Evolutionary conservation across 2,329 filamentous ascomycete species (phyloP), one percentile per base, ranked within the genome.

Genomic region (Penicillium sp.): DNA sequence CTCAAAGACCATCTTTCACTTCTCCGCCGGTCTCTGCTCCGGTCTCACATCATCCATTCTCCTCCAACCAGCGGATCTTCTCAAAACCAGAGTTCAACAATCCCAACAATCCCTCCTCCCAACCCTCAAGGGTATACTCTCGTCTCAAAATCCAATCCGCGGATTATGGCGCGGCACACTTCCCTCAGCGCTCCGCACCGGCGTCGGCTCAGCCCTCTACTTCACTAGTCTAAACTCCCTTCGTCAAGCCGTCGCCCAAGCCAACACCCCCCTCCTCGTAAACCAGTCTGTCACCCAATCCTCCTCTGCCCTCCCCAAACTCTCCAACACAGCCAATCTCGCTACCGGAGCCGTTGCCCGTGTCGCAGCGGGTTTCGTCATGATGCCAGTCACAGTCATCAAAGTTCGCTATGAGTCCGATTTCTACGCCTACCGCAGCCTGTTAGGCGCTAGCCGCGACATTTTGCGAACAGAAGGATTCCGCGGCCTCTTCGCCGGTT

Each of bases 81-180:
- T 99, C 72, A 99, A 99, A 77, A 99, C 95, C 29, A 89, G 95
- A 47, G 88, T 98, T 42, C 95, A 99, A 73, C 95, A 98, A 75
- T 91, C 90, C 33, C 86, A 86, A 49, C 62, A 76, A 58, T 86
- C 91, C 2, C 84, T 98, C 56, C 75, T 85, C 52, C 78, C 81
- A 24, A 90, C 89, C 19, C 79, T 96, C 58, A 85, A 85, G 67
- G 79, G 86, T 33, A 91, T 96, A 70, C 83, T 89, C 61, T 78
- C 79, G 65, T 87, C 84, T 22, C 84, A 84, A 1, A 79, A 86
- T 10, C 87, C 89, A 4, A 79, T 96, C 61, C 83, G 86, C 31
- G 84, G 86, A 44, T 85, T 99, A 71, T 99, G 95, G 93, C 87
- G 95, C 61, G 95, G 95, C 54, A 96, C 95, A 4, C 81, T 95